These are phyloP conservation scores for Daldinia sp. DNA, from an alignment of 2,329 filamentous ascomycete species.

Conservation along the genomic window DNA sequence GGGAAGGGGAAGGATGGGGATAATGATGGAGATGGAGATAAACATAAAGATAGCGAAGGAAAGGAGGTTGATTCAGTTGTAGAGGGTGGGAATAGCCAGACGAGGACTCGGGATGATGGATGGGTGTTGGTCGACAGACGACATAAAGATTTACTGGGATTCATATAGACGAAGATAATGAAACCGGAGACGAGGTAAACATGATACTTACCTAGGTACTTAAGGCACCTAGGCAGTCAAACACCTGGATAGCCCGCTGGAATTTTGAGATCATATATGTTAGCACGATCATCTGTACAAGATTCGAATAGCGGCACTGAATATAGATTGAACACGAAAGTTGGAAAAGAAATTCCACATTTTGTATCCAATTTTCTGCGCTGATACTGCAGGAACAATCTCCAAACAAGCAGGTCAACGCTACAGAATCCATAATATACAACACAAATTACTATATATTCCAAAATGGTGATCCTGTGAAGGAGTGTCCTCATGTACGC, in stretches of 20 bases:
- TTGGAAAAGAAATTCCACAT: neutral
- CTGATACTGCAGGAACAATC: neutral
- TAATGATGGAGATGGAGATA: neutral
- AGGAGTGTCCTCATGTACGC: constrained; percentile 5
- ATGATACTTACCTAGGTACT: neutral
- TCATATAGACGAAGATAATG: constrained; percentile 26
- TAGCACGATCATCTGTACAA: neutral
- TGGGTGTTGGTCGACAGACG: constrained; percentile 39
- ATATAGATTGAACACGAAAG: neutral
- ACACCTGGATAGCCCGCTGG: neutral
- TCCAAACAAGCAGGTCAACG: neutral
- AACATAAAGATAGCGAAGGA: neutral
- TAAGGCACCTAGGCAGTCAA: neutral
- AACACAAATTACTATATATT: neutral
- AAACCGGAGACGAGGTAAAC: neutral
- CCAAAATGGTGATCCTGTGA: neutral
- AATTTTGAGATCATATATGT: neutral
- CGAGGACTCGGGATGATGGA: constrained; percentile 1
- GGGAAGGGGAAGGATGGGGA: constrained; percentile 24
- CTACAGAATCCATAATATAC: neutral
- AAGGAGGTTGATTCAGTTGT: neutral
- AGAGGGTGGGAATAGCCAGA: neutral
- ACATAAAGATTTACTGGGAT: constrained; percentile 35
- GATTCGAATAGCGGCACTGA: neutral
- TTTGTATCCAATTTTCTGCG: constrained; percentile 1